Conservation (phyloP, 1,139 yeast species). For the Zygoascus hellenicus region DNA sequence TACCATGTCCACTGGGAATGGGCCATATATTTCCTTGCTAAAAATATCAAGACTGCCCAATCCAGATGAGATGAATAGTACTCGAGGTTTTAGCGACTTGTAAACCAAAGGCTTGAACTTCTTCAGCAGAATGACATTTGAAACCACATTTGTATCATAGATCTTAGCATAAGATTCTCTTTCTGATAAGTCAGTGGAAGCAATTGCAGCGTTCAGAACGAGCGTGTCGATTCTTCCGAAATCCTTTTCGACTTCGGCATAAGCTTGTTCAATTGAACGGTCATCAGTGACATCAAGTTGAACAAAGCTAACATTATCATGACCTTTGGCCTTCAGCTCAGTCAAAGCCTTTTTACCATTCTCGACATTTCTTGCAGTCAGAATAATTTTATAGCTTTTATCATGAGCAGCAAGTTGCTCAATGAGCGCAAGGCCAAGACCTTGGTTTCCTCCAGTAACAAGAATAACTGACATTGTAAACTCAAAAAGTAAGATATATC, state of each 20-base stretch:
- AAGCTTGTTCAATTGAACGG: slow-evolving; percentile 7
- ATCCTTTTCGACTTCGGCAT: slow-evolving; percentile 13
- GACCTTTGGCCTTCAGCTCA: background rate
- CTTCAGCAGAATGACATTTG: slow-evolving; percentile 1
- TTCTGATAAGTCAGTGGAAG: slow-evolving; percentile 11
- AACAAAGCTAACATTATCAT: background rate
- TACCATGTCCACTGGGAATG: background rate
- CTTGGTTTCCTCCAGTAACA: slow-evolving; percentile 11
- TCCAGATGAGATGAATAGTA: background rate
- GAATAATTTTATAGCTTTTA: background rate
- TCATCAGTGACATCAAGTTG: slow-evolving; percentile 8
- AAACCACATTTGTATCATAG: slow-evolving; percentile 20
- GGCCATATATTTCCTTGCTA: background rate
- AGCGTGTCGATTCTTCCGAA: slow-evolving; percentile 19
- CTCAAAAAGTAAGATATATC: background rate
- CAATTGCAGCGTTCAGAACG: slow-evolving; percentile 22
- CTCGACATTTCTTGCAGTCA: slow-evolving; percentile 3
- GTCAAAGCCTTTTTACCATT: slow-evolving; percentile 2
- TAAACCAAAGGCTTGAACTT: slow-evolving; percentile 3
- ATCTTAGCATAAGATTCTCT: slow-evolving; percentile 17
- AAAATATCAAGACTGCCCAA: background rate
- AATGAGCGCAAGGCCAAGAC: slow-evolving; percentile 4
- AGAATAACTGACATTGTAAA: slow-evolving; percentile 8
- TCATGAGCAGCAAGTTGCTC: background rate
- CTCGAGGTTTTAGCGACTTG: slow-evolving; percentile 1